Percentiles rank a stretch among this genome's conserved stretches.
phyloP scores from a whole-genome alignment of 129 eudicot genomes.

The Helianthus tuberosus region DNA sequence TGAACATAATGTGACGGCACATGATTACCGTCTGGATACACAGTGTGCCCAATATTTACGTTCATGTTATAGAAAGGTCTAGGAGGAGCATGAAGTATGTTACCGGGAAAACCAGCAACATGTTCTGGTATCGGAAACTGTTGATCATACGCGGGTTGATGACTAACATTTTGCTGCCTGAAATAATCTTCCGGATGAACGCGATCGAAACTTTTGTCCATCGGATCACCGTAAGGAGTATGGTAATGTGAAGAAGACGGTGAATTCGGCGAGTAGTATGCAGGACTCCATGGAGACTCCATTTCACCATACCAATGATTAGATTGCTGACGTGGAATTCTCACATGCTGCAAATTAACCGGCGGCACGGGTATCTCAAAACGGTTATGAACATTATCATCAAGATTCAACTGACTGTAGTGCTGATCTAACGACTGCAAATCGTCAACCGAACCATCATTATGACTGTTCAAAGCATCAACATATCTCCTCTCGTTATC shows the following conservation, averaged over 20 bases:
- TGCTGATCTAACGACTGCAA: slow-evolving; percentile 60
- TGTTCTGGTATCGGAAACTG: slow-evolving; percentile 53
- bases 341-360: slow-evolving; percentile 61
- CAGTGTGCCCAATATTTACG: slow-evolving; percentile 41
- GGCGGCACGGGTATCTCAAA: neutral
- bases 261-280: slow-evolving; percentile 66
- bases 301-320: slow-evolving; percentile 55
- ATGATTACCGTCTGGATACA: slow-evolving; percentile 49
- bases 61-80: slow-evolving; percentile 34
- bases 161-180: slow-evolving; percentile 31
- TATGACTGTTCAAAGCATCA: slow-evolving; percentile 87
- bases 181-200: slow-evolving; percentile 52
- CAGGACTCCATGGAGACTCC: slow-evolving; percentile 88
- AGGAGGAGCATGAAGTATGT: slow-evolving; percentile 55
- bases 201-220: slow-evolving; percentile 44
- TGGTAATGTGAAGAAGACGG: slow-evolving; percentile 60
- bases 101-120: slow-evolving; percentile 75
- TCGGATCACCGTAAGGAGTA: slow-evolving; percentile 42
- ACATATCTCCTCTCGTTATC: slow-evolving; percentile 79
- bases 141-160: neutral
- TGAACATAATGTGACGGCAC: slow-evolving; percentile 56
- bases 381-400: slow-evolving; percentile 53
- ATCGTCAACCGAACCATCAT: slow-evolving; percentile 78
- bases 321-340: slow-evolving; percentile 63
- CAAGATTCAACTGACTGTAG: slow-evolving; percentile 68